phyloP scores from a whole-genome alignment of 495 filamentous ascomycete species.

The Bathelium albidoporum region DNA sequence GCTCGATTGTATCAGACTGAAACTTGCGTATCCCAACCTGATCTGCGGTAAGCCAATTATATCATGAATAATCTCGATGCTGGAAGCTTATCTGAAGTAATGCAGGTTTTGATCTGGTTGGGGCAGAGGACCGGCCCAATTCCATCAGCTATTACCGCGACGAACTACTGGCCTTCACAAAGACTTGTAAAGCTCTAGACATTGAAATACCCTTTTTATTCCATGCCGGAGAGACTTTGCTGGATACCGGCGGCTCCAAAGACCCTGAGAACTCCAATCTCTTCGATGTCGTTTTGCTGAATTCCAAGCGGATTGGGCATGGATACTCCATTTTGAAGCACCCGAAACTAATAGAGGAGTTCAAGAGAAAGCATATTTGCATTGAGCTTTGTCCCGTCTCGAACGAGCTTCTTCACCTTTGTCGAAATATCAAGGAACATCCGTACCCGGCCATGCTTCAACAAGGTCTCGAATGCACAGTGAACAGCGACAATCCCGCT shows the following conservation, averaged over 20 bases:
- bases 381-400: slow-evolving; percentile 34
- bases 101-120: slow-evolving; percentile 32
- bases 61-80: neutral
- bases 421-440: slow-evolving; percentile 32
- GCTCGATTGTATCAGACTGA: slow-evolving; percentile 35
- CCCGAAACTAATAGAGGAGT: slow-evolving; percentile 27
- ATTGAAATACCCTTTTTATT: slow-evolving; percentile 33
- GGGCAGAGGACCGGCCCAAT: slow-evolving; percentile 33
- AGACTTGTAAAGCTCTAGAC: slow-evolving; percentile 23
- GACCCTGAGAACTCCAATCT: slow-evolving; percentile 32
- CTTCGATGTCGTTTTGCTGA: slow-evolving; percentile 27
- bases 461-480: slow-evolving; percentile 29
- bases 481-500: slow-evolving; percentile 34
- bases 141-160: slow-evolving; percentile 29
- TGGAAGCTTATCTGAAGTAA: too few species aligned
- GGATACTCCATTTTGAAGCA: slow-evolving; percentile 31
- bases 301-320: slow-evolving; percentile 31
- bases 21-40: slow-evolving; percentile 35
- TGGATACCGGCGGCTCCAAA: slow-evolving; percentile 30
- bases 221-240: slow-evolving; percentile 32
- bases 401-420: slow-evolving; percentile 33
- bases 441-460: slow-evolving; percentile 30
- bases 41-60: slow-evolving; percentile 26
- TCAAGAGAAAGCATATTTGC: slow-evolving; percentile 28
- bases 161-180: slow-evolving; percentile 23